Evolutionary conservation across 1,284 basidiomycete genomes (phyloP), one percentile per base, ranked within the genome.

Genomic region (Cutaneotrichosporon sp.): DNA sequence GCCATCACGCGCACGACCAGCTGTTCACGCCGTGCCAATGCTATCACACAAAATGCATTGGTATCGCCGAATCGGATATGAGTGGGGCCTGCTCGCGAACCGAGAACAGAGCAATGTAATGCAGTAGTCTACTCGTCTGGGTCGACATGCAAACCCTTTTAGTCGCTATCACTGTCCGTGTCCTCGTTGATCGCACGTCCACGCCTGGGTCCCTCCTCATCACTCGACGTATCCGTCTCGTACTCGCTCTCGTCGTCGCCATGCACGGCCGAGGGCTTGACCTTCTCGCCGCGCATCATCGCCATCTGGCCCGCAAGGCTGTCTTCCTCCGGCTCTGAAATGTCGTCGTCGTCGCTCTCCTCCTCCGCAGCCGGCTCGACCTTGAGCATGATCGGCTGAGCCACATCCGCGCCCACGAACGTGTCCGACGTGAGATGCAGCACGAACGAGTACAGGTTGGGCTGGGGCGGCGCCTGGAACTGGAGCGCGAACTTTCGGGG

Each of bases 271-370:
- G 65, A 71, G 56, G 78, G 83, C 80, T 92, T 94, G 51, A 97
- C 92, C 33, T 83, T 72, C 14, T 86, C 88, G 5, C 96, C 96
- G 49, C 90, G 85, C 90, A 99, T 94, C 46, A 86, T 82, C 3
- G 94, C 93, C 92, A 98, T 97, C 79, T 99, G 96, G 4, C 96
- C 96, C 3, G 93, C 96, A 42, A 98, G 78, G 22, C 85, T 82
- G 74, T 96, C 93, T 75, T 97, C 93, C 44, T 97, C 93, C 0
- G 92, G 92, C 50, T 96, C 92, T 0, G 90, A 94, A 58, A 97
- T 97, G 54, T 93, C 90, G 67, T 94, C 91, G 52, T 80, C 79
- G 9, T 75, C 78, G 12, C 84, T 76, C 4, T 77, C 79, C 16
- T 85, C 77, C 5, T 77, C 78, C 12, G 84, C 79, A 8, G 81